Percentiles rank a stretch among this genome's conserved stretches.
Evolutionary conservation across 257 asterid genomes (phyloP).

Genomic region (Knoxia roxburghii): DNA sequence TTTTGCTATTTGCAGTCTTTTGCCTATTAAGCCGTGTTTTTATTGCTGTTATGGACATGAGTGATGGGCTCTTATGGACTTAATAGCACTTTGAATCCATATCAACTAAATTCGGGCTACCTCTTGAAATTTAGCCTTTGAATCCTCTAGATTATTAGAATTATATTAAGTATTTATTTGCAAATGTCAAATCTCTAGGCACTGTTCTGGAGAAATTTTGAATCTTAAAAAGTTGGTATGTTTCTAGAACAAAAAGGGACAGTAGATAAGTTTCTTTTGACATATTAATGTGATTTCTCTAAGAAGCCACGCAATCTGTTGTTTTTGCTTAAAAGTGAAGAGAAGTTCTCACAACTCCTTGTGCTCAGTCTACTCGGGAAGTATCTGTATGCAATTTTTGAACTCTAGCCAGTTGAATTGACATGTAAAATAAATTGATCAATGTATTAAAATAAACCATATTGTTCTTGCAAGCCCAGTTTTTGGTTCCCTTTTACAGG

Average conservation of each 20-base stretch:
- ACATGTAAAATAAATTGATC: not conserved
- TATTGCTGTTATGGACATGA: not conserved
- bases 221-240: not conserved
- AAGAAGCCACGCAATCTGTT: no score
- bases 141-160: no score
- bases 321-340: no score
- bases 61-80: not conserved
- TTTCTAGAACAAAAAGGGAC: no score
- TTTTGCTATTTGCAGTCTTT: not conserved
- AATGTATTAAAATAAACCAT: not conserved
- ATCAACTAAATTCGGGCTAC: no score
- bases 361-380: not conserved
- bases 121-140: no score
- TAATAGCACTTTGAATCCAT: not conserved
- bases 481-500: not conserved
- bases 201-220: no score
- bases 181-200: not conserved
- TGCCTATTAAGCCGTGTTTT: not conserved
- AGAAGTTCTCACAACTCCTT: no score
- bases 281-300: no score
- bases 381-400: not conserved
- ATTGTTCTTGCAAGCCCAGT: not conserved
- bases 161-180: not conserved
- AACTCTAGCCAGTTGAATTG: not conserved
- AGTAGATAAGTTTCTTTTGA: not conserved